These are phyloP conservation scores for Trametes sp. DNA, from an alignment of 1,284 basidiomycete species.

Conservation along the genomic window DNA sequence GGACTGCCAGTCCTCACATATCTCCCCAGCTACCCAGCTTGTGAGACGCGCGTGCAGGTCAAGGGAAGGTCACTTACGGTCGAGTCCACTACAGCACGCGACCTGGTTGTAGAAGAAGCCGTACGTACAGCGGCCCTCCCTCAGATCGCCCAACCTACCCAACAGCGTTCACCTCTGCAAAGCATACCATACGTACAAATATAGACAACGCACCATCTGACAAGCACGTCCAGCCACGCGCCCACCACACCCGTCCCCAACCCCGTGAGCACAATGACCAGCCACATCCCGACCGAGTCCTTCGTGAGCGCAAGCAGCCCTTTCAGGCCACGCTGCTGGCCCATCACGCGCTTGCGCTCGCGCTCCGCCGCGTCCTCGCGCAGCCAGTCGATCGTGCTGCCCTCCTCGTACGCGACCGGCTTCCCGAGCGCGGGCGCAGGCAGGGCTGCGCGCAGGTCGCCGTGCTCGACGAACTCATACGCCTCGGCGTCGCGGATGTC, in stretches of 20 bases:
- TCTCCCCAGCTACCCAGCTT: slow-evolving; percentile 62
- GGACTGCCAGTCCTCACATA: slow-evolving; percentile 74
- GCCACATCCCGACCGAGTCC: slow-evolving; percentile 70
- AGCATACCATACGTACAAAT: neutral
- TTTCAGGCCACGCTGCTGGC: slow-evolving; percentile 59
- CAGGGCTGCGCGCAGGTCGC: slow-evolving; percentile 5
- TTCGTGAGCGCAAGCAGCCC: slow-evolving; percentile 61
- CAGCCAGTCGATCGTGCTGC: slow-evolving; percentile 74
- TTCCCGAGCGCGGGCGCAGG: slow-evolving; percentile 24
- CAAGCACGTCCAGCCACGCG: slow-evolving; percentile 77
- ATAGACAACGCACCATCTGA: slow-evolving; percentile 69
- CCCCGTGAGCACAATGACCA: slow-evolving; percentile 71
- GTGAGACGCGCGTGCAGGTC: slow-evolving; percentile 10
- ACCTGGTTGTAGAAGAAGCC: slow-evolving; percentile 80
- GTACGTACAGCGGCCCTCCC: slow-evolving; percentile 73
- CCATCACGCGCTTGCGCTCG: slow-evolving; percentile 58
- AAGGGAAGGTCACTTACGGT: slow-evolving; percentile 60
- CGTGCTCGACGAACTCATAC: slow-evolving; percentile 30
- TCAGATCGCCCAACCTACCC: slow-evolving; percentile 70
- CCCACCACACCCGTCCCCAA: slow-evolving; percentile 74
- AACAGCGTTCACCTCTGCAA: slow-evolving; percentile 1
- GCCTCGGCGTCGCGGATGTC: slow-evolving; percentile 34
- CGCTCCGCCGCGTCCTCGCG: slow-evolving; percentile 73
- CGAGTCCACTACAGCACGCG: slow-evolving; percentile 76
- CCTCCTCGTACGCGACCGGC: slow-evolving; percentile 53